Evolutionary conservation across 192 early-diverging fungal genomes (phyloP).

Genomic region (Podila clonocystis): DNA sequence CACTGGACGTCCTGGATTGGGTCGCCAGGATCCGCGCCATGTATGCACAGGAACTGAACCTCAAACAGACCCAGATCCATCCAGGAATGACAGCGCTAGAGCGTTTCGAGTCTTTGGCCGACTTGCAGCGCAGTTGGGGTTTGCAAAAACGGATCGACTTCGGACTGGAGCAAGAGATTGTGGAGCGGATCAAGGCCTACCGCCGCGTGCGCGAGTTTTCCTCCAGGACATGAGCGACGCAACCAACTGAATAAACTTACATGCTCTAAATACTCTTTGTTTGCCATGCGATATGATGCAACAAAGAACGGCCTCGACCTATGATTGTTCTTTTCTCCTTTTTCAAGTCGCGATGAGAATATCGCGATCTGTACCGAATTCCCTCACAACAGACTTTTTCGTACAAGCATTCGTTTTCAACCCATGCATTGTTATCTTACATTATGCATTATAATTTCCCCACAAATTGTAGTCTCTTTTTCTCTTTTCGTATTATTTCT

Average conservation of each 20-base stretch:
- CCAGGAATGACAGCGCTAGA: slow-evolving; percentile 25
- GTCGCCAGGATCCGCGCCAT: slow-evolving; percentile 35
- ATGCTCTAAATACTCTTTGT: too few species aligned
- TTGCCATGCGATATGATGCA: neutral
- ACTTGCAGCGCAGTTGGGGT: slow-evolving; percentile 38
- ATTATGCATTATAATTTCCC: too few species aligned
- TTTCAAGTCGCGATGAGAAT: neutral
- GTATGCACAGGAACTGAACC: slow-evolving; percentile 34
- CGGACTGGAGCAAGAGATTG: slow-evolving; percentile 44
- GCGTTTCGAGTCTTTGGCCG: slow-evolving; percentile 24
- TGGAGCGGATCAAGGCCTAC: slow-evolving; percentile 47
- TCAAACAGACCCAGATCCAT: slow-evolving; percentile 42
- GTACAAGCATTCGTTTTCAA: too few species aligned
- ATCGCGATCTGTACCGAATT: too few species aligned
- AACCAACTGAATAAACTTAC: neutral
- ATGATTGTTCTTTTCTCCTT: neutral
- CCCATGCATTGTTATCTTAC: too few species aligned
- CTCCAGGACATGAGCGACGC: slow-evolving; percentile 8
- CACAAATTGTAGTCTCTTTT: too few species aligned
- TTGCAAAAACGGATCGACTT: slow-evolving; percentile 39
- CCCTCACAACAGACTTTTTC: too few species aligned
- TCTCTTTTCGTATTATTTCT: too few species aligned
- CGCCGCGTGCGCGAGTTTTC: slow-evolving; percentile 44
- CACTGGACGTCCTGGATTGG: slow-evolving; percentile 44
- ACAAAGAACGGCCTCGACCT: too few species aligned